phyloP scores from a whole-genome alignment of 2,329 filamentous ascomycete species.

The Pyrenophora tritici-repentis region DNA sequence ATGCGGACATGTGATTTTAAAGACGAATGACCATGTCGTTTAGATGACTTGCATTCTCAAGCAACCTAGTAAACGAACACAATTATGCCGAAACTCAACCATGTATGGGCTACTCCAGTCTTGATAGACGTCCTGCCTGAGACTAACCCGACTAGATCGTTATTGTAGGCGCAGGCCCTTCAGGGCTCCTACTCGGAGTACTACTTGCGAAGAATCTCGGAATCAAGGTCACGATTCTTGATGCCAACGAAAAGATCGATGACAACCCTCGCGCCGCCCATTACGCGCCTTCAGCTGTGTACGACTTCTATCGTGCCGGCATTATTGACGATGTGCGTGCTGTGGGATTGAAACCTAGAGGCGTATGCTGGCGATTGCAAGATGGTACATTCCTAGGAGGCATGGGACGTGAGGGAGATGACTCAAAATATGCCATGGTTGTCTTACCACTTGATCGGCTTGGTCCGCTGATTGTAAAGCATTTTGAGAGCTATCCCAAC shows the following conservation, averaged over 20 bases:
- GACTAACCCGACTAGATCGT: slow-evolving; percentile 31
- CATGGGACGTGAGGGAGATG: slow-evolving; percentile 38
- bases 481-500: slow-evolving; percentile 35
- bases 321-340: slow-evolving; percentile 58
- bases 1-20: background rate
- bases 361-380: slow-evolving; percentile 54
- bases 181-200: slow-evolving; percentile 47
- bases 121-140: background rate
- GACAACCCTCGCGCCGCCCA: slow-evolving; percentile 66
- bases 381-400: slow-evolving; percentile 38
- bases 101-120: slow-evolving; percentile 23
- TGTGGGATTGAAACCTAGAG: slow-evolving; percentile 50
- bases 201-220: slow-evolving; percentile 57
- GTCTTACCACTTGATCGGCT: slow-evolving; percentile 40
- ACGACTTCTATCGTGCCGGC: slow-evolving; percentile 63
- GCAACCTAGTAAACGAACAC: background rate
- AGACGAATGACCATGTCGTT: too few relatives aligned
- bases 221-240: slow-evolving; percentile 61
- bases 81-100: slow-evolving; percentile 40
- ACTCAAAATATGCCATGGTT: slow-evolving; percentile 34
- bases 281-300: slow-evolving; percentile 63
- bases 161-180: slow-evolving; percentile 42
- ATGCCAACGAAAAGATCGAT: slow-evolving; percentile 60
- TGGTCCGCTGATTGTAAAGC: slow-evolving; percentile 33
- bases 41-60: slow-evolving; percentile 4